Evolutionary conservation across 2,329 filamentous ascomycete species (phyloP), one percentile per base, ranked within the genome.

Genomic region (Fusarium sp.): DNA sequence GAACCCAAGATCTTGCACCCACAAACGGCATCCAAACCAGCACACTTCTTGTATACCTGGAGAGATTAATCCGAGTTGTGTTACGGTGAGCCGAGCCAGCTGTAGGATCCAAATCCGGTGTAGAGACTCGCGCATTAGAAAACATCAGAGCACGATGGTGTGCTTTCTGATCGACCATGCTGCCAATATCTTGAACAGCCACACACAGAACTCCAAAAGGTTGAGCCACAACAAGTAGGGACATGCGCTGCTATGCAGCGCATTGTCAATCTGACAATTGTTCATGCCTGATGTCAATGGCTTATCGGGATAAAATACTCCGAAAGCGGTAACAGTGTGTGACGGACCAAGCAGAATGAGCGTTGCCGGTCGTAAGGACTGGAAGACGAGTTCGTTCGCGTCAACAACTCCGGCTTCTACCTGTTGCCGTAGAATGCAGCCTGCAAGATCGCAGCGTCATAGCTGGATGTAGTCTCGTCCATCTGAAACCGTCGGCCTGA

Each of bases 361-460:
- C 27, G 38, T 47, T 24, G 34, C 50, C 16, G 25, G 27, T 44
- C 56, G 18, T 27, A 34, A 46, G 42, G 29, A 40, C 20, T 18
- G 20, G 14, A 43, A 47, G 16, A 43, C 29, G 57, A 42, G 24
- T 66, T 43, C 25, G 29, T n/a, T 40, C 42, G 27, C 22, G 15
- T 25, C 32, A 43, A 60, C 25, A 50, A n/a, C 16, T 42, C 27
- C 25, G 8, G 12, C 40, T 22, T 42, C 56, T 76, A 76, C 71
- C 72, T 75, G 58, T 73, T 76, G 24, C 75, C 74, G 40, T 77
- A 74, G 47, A 79, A 77, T 3, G 79, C 80, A 10, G 77, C 74
- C 49, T 79, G 74, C 18, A 81, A 72, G 51, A 81, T 78, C 5
- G 79, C 76, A 14, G 79, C 77, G 55, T 82, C 76, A 42, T 81